Base-by-base conservation (phyloP, 352 stramenopile genomes). In the Globisporangium parvum region DNA sequence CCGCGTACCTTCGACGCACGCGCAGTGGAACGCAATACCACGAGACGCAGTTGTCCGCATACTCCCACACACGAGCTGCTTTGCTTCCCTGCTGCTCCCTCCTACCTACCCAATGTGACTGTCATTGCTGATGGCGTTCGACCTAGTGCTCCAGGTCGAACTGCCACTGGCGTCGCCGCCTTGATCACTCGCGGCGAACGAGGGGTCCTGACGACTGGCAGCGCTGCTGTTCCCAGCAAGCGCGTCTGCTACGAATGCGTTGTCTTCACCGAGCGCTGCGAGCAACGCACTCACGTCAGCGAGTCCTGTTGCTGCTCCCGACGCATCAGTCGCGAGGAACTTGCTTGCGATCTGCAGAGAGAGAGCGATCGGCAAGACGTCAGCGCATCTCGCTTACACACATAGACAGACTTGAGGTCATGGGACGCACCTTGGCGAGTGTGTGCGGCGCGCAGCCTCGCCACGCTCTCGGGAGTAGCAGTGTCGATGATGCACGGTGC, bases 231-330 rank as follows among this genome's bases (percentile, higher is more conserved):
- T 53, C 10, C 2, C 3, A 6, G n/a, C 41, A 23, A 46, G n/a
- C 12, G 47, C 45, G 17, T 48, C 33, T 18, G 10, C n/a, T 4
- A 81, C 53, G 11, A 73, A 53, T 9, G 65, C 47, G 23, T 75
- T 62, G 12, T 60, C 57, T 1, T 53, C 62, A 24, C 55, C 57
- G 60, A 81, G 66, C 14, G 59, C 60, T 20, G 62, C 21, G 15
- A 87, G 47, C 17, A 87, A 51, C 41, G 62, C 66, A 10, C 63
- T 46, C 14, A 75, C 59, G 44, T 84, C 62, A 10, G 86, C 69
- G 42, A 79, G 61, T 6, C 60, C 59, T 1, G 3, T 33, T 3
- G 54, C 61, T 8, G 60, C 47, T 15, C 57, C 9, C 5, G 28
- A 9, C 15, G 40, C 39, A 14, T 39, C 42, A 26, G 37, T 49